Percentiles rank a stretch among this genome's conserved stretches.
These are phyloP conservation scores for Apophysomyces elegans DNA, from an alignment of 371 early-diverging fungal species.

Conservation along the genomic window DNA sequence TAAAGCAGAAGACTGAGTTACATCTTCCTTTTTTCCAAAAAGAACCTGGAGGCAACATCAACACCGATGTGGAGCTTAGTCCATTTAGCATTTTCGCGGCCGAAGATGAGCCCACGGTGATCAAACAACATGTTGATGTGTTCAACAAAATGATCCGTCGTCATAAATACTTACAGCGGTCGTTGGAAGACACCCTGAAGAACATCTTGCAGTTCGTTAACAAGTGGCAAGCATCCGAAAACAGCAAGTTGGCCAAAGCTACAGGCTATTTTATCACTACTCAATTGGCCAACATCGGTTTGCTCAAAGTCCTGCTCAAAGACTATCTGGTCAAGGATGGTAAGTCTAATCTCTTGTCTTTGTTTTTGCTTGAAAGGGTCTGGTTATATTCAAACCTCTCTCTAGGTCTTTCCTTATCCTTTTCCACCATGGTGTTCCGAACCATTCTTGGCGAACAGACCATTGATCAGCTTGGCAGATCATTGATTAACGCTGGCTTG, in stretches of 20 bases:
- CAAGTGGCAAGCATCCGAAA: constrained; percentile 80
- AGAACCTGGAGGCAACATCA: constrained; percentile 91
- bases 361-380: background rate
- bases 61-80: constrained; percentile 79
- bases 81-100: constrained; percentile 86
- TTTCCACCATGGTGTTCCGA: constrained; percentile 83
- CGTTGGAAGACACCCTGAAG: constrained; percentile 83
- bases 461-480: constrained; percentile 75
- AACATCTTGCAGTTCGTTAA: constrained; percentile 88
- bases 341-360: constrained; percentile 14
- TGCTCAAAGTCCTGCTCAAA: constrained; percentile 79
- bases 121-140: constrained; percentile 80
- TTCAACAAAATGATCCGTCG: constrained; percentile 88
- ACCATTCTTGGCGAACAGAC: constrained; percentile 78
- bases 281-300: constrained; percentile 68
- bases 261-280: constrained; percentile 76
- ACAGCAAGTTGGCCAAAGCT: constrained; percentile 79
- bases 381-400: background rate
- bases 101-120: constrained; percentile 69
- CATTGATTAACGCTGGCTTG: constrained; percentile 72
- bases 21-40: constrained; percentile 10
- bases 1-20: background rate
- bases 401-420: constrained; percentile 71
- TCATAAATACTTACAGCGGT: constrained; percentile 90
- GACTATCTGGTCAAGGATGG: constrained; percentile 95